These are phyloP conservation scores for Xylaria longipes DNA, from an alignment of 495 filamentous ascomycete species.

Conservation along the genomic window DNA sequence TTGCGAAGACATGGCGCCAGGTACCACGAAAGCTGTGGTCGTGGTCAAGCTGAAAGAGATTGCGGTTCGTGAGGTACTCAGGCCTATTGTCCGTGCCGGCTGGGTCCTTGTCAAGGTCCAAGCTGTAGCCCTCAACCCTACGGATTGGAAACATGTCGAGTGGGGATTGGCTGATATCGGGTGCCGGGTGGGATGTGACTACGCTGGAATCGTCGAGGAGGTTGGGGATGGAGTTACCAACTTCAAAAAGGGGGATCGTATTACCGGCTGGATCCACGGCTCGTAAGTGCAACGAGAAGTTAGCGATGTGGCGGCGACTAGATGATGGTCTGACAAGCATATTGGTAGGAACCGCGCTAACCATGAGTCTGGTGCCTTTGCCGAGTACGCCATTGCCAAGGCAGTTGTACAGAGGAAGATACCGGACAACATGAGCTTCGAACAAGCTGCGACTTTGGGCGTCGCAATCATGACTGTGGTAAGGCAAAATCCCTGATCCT, in stretches of 20 bases:
- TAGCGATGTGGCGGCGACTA: neutral
- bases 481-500: neutral
- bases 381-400: neutral
- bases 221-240: neutral
- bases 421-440: neutral
- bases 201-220: neutral
- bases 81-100: conserved; percentile 40
- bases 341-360: neutral
- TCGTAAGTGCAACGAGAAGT: conserved; percentile 28
- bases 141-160: conserved; percentile 61
- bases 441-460: neutral
- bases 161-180: neutral
- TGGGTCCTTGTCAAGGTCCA: conserved; percentile 58
- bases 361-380: neutral
- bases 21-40: too few species aligned
- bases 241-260: neutral
- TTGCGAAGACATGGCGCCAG: too few species aligned
- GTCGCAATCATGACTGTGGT: neutral
- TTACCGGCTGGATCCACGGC: conserved; percentile 31
- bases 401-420: neutral
- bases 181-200: neutral
- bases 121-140: conserved; percentile 61
- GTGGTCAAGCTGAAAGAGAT: too few species aligned
- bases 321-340: neutral
- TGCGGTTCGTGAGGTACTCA: too few species aligned